Conservation (phyloP, 1,284 basidiomycete genomes). For the Irpex sp. region DNA sequence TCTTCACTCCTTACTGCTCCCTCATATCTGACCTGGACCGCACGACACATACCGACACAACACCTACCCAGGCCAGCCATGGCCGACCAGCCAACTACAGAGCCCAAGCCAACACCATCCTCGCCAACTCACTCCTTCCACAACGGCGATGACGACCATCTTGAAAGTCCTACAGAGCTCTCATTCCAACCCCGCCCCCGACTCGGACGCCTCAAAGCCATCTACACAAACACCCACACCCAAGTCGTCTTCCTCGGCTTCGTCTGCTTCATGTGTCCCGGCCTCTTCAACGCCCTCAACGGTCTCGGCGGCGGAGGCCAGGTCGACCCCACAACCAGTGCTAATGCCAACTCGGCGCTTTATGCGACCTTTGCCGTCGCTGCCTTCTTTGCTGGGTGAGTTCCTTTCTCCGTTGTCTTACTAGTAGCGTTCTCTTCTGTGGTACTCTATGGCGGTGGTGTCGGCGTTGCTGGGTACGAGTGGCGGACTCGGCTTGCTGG, state of each 20-base stretch:
- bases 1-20: too few relatives aligned
- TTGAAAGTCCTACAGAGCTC: not conserved
- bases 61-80: not conserved
- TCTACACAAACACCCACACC: conserved; percentile 34
- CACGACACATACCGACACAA: too few relatives aligned
- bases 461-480: not conserved
- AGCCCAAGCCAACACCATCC: not conserved
- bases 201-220: conserved; percentile 26
- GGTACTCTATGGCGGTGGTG: not conserved
- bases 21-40: too few relatives aligned
- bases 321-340: conserved; percentile 50
- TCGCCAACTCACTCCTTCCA: not conserved
- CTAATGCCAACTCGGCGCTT: conserved; percentile 61
- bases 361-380: conserved; percentile 64
- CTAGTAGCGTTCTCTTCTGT: not conserved
- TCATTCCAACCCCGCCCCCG: conserved; percentile 19
- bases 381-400: conserved; percentile 62
- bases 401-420: too few relatives aligned
- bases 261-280: conserved; percentile 64
- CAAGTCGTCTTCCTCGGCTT: conserved; percentile 57
- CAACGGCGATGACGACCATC: not conserved
- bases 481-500: too few relatives aligned
- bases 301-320: conserved; percentile 72
- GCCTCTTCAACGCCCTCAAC: conserved; percentile 42
- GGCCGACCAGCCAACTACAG: not conserved